Percentiles rank a stretch among this genome's conserved stretches.
Evolutionary conservation across 352 stramenopile species (phyloP).

Genomic region (Blastocystis sp.): DNA sequence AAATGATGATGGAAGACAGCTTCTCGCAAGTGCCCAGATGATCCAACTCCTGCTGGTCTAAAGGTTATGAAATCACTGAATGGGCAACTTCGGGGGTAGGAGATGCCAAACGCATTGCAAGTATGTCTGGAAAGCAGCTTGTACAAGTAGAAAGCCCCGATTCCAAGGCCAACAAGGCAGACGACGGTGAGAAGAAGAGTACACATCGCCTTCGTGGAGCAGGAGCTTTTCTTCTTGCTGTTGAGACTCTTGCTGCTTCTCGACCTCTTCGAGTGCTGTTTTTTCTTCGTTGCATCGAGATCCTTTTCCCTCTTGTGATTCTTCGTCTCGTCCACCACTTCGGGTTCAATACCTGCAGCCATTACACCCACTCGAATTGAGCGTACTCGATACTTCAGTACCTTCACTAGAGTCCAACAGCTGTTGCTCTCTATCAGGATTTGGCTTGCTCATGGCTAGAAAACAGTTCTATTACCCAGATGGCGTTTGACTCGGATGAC

Average conservation of each 20-base stretch:
- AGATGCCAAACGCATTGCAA: constrained; percentile 11
- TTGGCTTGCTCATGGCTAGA: neutral
- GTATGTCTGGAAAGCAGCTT: constrained; percentile 8
- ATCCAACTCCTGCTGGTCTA: neutral
- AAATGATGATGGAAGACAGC: neutral
- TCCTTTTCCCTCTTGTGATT: neutral
- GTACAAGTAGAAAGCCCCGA: neutral
- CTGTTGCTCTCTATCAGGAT: neutral
- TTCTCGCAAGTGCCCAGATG: neutral
- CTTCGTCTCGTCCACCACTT: neutral
- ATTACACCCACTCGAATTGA: neutral
- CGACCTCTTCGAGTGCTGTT: neutral
- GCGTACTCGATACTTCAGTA: neutral
- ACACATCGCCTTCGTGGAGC: neutral
- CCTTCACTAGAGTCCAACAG: neutral
- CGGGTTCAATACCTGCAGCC: neutral
- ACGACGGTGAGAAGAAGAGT: neutral
- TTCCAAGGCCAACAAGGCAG: neutral
- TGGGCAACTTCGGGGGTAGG: constrained; percentile 6
- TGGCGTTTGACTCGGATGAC: neutral
- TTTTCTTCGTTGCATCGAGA: neutral
- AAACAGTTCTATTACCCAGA: neutral
- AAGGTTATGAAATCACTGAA: neutral
- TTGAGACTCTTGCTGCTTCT: neutral
- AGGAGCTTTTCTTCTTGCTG: neutral